Evolutionary conservation across 139 green algal genomes (phyloP).

Genomic region (Yamagishiella unicocca): DNA sequence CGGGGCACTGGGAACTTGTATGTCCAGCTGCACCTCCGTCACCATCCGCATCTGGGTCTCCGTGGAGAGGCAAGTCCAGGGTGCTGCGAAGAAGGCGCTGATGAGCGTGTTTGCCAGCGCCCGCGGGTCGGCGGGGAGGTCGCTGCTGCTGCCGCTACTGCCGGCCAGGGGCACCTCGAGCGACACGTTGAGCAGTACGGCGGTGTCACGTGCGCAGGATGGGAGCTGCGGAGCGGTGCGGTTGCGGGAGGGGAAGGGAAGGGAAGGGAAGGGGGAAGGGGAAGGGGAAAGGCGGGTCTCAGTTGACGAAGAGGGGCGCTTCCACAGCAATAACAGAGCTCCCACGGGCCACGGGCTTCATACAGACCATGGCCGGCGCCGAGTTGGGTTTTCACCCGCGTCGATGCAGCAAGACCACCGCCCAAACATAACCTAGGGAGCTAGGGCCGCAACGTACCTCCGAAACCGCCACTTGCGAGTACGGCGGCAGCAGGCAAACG

Average conservation of each 20-base stretch:
- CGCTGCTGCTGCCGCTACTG: not conserved
- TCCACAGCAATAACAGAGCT: too few relatives aligned
- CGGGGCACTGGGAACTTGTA: conserved; percentile 3
- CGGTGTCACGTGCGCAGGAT: not conserved
- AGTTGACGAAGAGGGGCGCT: too few relatives aligned
- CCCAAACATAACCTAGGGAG: not conserved
- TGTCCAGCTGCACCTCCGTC: not conserved
- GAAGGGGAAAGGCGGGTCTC: not conserved
- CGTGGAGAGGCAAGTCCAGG: not conserved
- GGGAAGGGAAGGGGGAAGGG: not conserved
- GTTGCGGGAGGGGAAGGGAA: not conserved
- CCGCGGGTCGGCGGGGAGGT: not conserved
- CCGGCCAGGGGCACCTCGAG: not conserved
- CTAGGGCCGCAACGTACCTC: not conserved
- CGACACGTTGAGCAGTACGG: conserved; percentile 11
- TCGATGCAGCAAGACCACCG: not conserved
- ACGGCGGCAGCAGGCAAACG: not conserved
- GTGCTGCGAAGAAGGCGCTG: not conserved
- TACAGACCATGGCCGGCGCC: too few relatives aligned
- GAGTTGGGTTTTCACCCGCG: too few relatives aligned
- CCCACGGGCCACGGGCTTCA: too few relatives aligned
- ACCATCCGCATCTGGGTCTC: conserved; percentile 28
- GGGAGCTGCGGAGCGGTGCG: conserved; percentile 9
- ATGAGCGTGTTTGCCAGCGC: not conserved
- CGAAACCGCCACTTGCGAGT: not conserved